These are phyloP conservation scores for Yarrowia bubula DNA, from an alignment of 805 yeast genomes.

Conservation along the genomic window DNA sequence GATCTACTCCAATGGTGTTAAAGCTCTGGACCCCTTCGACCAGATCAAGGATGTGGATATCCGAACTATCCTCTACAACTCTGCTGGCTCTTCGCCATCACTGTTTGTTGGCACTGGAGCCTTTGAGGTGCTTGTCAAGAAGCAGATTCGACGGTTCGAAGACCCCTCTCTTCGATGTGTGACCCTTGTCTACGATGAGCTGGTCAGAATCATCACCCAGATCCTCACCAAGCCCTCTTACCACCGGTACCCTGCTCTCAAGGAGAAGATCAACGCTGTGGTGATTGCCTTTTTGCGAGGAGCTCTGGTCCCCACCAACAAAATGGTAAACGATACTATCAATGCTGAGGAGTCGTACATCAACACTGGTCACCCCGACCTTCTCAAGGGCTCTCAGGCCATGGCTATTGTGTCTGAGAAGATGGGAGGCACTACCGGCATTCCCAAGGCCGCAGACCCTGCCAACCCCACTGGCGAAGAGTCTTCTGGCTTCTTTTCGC, in stretches of 20 bases:
- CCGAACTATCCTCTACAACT: constrained; percentile 93
- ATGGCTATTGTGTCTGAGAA: constrained; percentile 88
- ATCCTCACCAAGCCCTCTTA: constrained; percentile 78
- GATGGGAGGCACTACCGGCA: constrained; percentile 59
- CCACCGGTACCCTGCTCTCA: constrained; percentile 84
- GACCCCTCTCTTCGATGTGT: constrained; percentile 91
- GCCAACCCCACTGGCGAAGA: constrained; percentile 45
- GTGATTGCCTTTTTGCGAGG: constrained; percentile 78
- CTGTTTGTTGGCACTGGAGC: constrained; percentile 97
- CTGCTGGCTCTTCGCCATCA: constrained; percentile 94
- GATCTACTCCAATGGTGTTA: constrained; percentile 88
- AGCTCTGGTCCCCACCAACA: constrained; percentile 78
- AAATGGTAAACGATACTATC: constrained; percentile 80
- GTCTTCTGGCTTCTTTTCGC: constrained; percentile 83
- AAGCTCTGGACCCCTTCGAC: constrained; percentile 91
- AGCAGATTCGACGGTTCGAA: constrained; percentile 89
- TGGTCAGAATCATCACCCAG: constrained; percentile 84
- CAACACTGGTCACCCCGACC: constrained; percentile 96
- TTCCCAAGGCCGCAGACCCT: constrained; percentile 33
- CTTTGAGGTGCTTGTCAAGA: constrained; percentile 88
- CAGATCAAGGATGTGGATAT: constrained; percentile 94
- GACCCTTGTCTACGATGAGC: constrained; percentile 87
- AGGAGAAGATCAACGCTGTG: constrained; percentile 77
- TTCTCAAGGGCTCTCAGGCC: constrained; percentile 70
- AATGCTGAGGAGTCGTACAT: constrained; percentile 87